Evolutionary conservation across 345 rosid genomes (phyloP).

Genomic region (Populus davidiana): DNA sequence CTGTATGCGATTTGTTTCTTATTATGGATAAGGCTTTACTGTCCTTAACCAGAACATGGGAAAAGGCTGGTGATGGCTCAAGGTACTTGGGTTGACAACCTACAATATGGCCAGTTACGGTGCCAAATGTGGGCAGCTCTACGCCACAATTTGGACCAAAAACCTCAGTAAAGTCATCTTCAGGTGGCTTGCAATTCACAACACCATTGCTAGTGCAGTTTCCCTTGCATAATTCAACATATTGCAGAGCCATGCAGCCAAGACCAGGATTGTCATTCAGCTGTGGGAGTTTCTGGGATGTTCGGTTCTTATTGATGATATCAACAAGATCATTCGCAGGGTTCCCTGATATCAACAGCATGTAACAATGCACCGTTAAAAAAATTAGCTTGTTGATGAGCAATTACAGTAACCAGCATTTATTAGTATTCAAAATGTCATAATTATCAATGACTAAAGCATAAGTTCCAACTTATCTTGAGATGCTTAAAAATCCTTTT

Average conservation of each 20-base stretch:
- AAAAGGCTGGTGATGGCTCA: slow-evolving; percentile 53
- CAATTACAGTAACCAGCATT: background rate
- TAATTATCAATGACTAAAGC: background rate
- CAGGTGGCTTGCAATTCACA: slow-evolving; percentile 59
- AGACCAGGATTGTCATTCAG: slow-evolving; percentile 77
- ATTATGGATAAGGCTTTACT: slow-evolving; percentile 42
- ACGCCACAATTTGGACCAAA: slow-evolving; percentile 86
- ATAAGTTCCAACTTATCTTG: background rate
- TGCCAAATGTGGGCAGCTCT: slow-evolving; percentile 68
- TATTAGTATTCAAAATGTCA: background rate
- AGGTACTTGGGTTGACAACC: slow-evolving; percentile 68
- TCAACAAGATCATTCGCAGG: slow-evolving; percentile 72
- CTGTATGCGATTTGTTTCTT: slow-evolving; percentile 57
- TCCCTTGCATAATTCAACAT: slow-evolving; percentile 62
- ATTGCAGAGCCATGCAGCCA: slow-evolving; percentile 87
- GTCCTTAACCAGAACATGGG: slow-evolving; percentile 60
- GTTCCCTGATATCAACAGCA: slow-evolving; percentile 45
- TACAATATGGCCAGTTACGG: slow-evolving; percentile 66
- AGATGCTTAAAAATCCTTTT: background rate
- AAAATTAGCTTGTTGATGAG: background rate
- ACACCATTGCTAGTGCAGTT: slow-evolving; percentile 55
- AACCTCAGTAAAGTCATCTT: slow-evolving; percentile 69
- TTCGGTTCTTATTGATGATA: slow-evolving; percentile 69
- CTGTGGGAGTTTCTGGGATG: slow-evolving; percentile 46
- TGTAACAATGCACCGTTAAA: background rate